Evolutionary conservation across 2,329 filamentous ascomycete genomes (phyloP).

Genomic region (Apiospora rasikravindrae): DNA sequence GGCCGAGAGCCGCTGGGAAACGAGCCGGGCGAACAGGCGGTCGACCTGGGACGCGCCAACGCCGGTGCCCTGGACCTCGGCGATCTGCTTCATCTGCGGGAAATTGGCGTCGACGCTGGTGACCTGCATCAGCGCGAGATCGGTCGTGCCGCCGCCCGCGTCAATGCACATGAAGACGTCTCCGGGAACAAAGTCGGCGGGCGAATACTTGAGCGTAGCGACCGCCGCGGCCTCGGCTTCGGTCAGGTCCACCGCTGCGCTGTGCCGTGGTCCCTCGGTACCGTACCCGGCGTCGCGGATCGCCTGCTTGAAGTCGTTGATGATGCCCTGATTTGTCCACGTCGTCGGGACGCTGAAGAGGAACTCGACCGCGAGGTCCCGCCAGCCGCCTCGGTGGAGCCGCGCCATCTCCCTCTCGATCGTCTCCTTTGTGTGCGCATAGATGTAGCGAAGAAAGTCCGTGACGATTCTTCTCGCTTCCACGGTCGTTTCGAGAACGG

Average conservation of each 20-base stretch:
- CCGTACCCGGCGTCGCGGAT: slow-evolving; percentile 57
- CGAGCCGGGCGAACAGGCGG: slow-evolving; percentile 46
- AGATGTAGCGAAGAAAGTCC: slow-evolving; percentile 56
- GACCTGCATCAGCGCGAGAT: slow-evolving; percentile 50
- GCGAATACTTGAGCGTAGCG: slow-evolving; percentile 49
- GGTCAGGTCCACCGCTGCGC: slow-evolving; percentile 49
- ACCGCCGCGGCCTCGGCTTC: slow-evolving; percentile 55
- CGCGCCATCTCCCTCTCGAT: slow-evolving; percentile 46
- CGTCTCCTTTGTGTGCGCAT: slow-evolving; percentile 52
- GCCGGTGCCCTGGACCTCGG: slow-evolving; percentile 48
- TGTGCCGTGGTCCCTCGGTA: slow-evolving; percentile 44
- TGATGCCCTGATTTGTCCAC: slow-evolving; percentile 54
- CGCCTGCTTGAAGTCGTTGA: slow-evolving; percentile 56
- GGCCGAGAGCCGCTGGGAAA: slow-evolving; percentile 42
- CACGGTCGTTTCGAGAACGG: slow-evolving; percentile 45
- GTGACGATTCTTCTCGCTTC: slow-evolving; percentile 53
- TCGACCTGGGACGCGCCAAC: slow-evolving; percentile 53
- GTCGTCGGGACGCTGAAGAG: slow-evolving; percentile 64
- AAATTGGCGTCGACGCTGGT: slow-evolving; percentile 35
- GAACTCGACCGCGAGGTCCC: slow-evolving; percentile 53
- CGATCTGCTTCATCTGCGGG: slow-evolving; percentile 36
- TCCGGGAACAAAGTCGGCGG: slow-evolving; percentile 43
- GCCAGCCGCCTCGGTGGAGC: slow-evolving; percentile 46
- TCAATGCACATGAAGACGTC: slow-evolving; percentile 51
- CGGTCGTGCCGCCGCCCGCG: slow-evolving; percentile 53